Base-by-base conservation (phyloP, 805 yeast genomes). In the Spencermartinsiella europaea region DNA sequence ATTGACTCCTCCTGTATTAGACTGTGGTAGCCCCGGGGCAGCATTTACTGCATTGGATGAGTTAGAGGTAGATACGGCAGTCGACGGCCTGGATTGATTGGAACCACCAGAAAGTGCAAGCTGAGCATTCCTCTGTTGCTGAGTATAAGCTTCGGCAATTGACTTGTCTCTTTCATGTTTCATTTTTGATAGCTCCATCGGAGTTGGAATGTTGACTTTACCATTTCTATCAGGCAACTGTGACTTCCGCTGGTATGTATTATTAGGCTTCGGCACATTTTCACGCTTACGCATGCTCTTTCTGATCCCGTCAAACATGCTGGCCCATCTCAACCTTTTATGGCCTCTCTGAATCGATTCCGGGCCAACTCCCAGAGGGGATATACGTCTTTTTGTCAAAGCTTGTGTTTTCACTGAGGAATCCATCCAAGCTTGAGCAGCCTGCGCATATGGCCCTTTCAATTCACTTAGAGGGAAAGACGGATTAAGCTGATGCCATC, bases 261-360 rank as follows among this genome's bases (percentile, higher is more conserved):
- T 68, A 42, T 73, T 74, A 16, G 85, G 85, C 52, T 76, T 75
- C 16, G 84, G 82, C 3, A 80, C 78, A 56, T 74, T 79, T 63
- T 93, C 99, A 38, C 98, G 74, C 62, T 90, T 90, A 55, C 87
- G 80, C 83, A 90, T 87, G 55, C 84, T 73, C 66, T 89, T 89
- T 48, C 96, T 74, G 69, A 93, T 83, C 1, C 95, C 96, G 62
- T 93, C 99, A 70, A 93, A 87, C 87, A 93, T 85, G 45, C 95
- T 85, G 0, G 96, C 96, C 97, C 97, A 93, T 53, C 98, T 76
- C 49, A 91, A 71, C 45, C 95, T 73, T 49, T 85, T 73, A 59
- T 93, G 96, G 16, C 99, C 99, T 52, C 98, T 70, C 64, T 91
- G 97, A 40, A 89, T 84, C 0, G 95, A 85, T 58, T 91, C 97